These are phyloP conservation scores for Lodderomyces metapsilosis DNA, from an alignment of 1,139 yeast genomes.

Conservation along the genomic window DNA sequence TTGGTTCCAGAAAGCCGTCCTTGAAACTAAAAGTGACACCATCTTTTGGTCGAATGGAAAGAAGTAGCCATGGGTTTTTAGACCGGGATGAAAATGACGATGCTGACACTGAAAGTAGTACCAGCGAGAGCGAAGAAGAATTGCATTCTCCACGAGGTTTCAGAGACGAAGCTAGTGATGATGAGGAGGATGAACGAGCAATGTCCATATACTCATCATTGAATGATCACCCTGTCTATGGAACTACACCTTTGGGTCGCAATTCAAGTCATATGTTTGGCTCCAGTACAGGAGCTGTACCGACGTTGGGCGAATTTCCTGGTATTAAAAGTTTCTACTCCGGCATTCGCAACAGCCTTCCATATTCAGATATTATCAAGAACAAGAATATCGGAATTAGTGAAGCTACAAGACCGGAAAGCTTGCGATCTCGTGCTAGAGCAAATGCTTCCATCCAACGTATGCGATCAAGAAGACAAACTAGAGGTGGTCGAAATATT, in stretches of 20 bases:
- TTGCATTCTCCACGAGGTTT: slow-evolving; percentile 9
- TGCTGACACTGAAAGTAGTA: slow-evolving; percentile 15
- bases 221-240: slow-evolving; percentile 26
- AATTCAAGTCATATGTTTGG: slow-evolving; percentile 24
- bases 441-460: slow-evolving; percentile 68
- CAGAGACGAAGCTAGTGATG: slow-evolving; percentile 21
- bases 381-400: slow-evolving; percentile 21
- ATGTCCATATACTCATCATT: slow-evolving; percentile 50
- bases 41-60: neutral
- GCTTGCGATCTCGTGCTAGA: slow-evolving; percentile 52
- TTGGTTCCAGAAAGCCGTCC: slow-evolving; percentile 20
- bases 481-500: slow-evolving; percentile 42
- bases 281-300: slow-evolving; percentile 30
- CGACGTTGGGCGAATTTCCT: slow-evolving; percentile 48
- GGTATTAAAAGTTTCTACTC: slow-evolving; percentile 23
- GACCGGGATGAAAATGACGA: slow-evolving; percentile 10
- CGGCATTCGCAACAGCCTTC: slow-evolving; percentile 5
- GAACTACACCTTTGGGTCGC: slow-evolving; percentile 13
- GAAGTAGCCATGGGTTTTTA: neutral
- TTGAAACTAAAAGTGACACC: slow-evolving; percentile 17
- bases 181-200: slow-evolving; percentile 52
- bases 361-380: slow-evolving; percentile 7
- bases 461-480: slow-evolving; percentile 58
- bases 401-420: slow-evolving; percentile 29
- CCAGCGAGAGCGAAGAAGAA: slow-evolving; percentile 16